A percentile compares a stretch with the other conserved stretches of the same genome.
phyloP scores from a whole-genome alignment of 768 basidiomycete species.

The Pulveroboletus sp. region DNA sequence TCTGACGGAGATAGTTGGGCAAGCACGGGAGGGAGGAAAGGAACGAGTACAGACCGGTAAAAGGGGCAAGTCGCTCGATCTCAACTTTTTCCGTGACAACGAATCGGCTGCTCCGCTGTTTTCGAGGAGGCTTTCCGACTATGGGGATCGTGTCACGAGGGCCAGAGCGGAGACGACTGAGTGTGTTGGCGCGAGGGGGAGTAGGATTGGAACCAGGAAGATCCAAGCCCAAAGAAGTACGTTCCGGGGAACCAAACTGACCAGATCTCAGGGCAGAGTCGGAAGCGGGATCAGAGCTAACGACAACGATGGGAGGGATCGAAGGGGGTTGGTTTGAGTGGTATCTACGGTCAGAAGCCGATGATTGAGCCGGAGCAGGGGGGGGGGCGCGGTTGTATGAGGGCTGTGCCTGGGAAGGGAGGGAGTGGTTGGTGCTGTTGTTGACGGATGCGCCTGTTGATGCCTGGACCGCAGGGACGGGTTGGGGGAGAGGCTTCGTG shows the following conservation, averaged over 20 bases:
- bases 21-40: constrained; percentile 7
- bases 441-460: constrained; percentile 34
- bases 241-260: constrained; percentile 44
- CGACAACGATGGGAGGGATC: constrained; percentile 82
- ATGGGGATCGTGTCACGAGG: constrained; percentile 98
- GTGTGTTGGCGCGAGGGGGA: constrained; percentile 62
- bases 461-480: constrained; percentile 37
- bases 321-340: constrained; percentile 38
- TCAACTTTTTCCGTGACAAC: constrained; percentile 95
- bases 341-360: constrained; percentile 59
- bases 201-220: constrained; percentile 40
- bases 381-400: constrained; percentile 42
- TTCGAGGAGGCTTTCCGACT: constrained; percentile 92
- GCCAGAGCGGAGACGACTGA: constrained; percentile 71
- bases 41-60: constrained; percentile 54
- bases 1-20: constrained; percentile 45
- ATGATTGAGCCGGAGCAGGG: constrained; percentile 35
- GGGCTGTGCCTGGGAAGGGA: constrained; percentile 36
- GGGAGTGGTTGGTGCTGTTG: constrained; percentile 37
- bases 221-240: constrained; percentile 45
- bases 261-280: constrained; percentile 42
- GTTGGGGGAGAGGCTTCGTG: constrained; percentile 58
- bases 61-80: constrained; percentile 88
- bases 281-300: constrained; percentile 62
- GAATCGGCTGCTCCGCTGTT: constrained; percentile 95